Percentiles rank a stretch among this genome's conserved stretches.
Conservation (phyloP, 1,139 yeast genomes). For the Lodderomyces parapsilosis region DNA sequence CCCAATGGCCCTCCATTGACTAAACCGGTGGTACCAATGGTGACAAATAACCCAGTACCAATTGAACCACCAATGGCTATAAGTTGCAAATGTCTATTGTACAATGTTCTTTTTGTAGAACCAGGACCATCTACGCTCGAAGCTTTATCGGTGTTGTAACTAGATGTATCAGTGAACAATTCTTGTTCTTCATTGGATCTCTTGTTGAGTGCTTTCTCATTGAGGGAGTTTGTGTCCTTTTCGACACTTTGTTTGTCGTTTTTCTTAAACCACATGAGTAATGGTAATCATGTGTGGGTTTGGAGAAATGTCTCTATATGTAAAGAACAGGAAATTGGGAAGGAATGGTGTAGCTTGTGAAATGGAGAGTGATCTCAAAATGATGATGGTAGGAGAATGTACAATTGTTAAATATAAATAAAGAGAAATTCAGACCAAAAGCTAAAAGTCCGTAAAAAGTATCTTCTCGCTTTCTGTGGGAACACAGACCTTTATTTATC, state of each 20-base stretch:
- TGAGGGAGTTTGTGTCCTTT: neutral
- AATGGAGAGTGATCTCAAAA: neutral
- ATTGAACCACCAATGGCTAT: conserved; percentile 66
- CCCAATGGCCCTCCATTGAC: conserved; percentile 50
- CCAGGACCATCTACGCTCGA: neutral
- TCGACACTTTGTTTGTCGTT: neutral
- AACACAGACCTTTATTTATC: neutral
- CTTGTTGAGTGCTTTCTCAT: neutral
- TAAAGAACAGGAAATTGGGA: neutral
- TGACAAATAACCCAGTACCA: conserved; percentile 47
- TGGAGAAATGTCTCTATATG: neutral
- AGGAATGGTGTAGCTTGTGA: neutral
- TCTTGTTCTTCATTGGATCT: neutral
- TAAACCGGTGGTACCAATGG: conserved; percentile 41
- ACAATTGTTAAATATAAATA: no score
- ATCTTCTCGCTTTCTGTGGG: no score
- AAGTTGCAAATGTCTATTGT: conserved; percentile 57
- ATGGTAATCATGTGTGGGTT: neutral
- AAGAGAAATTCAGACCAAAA: no score
- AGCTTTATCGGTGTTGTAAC: neutral
- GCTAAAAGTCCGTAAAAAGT: no score
- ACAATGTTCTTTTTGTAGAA: conserved; percentile 19
- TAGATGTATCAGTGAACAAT: neutral
- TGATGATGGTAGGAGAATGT: no score
- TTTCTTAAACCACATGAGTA: conserved; percentile 2